Evolutionary conservation across 2,329 filamentous ascomycete species (phyloP), one percentile per base, ranked within the genome.

Genomic region (Colletotrichum viniferum): DNA sequence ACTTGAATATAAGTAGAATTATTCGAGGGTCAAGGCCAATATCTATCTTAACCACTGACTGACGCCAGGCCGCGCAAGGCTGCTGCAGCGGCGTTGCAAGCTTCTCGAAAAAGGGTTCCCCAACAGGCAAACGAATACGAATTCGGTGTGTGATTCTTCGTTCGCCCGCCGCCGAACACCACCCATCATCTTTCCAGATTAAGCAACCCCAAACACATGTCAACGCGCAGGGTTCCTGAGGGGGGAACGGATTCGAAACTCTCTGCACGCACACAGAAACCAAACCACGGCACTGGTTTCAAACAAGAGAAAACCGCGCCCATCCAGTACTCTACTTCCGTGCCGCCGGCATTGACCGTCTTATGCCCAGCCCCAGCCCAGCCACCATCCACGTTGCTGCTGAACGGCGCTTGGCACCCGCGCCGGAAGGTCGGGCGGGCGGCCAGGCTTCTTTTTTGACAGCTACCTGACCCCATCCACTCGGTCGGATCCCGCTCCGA

Each of bases 101-200:
- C 61, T 24, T 32, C 61, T 63, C 30, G 36, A 61, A 43, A 36
- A 12, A 61, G 24, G 28, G 8, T 18, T 48, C 43, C n/a, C 26
- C 36, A 34, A 38, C 16, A 43, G 28, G 21, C 52, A 14, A 65
- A 72, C 73, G 69, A 75, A 75, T 68, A 75, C 73, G 73, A 73
- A 73, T 21, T 68, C 73, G 69, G 30, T 24, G 38, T 36, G 38
- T 36, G 24, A 34, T 66, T 24, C n/a, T 48, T 48, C 43, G 67
- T 38, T 62, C 55, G 21, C 58, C 56, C 36, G 62, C 36, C n/a
- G 24, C n/a, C 62, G 26, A 71, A 43, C 60, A 58, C 55, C 38
- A 68, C 18, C 62, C 21, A 9, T 48, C 63, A 26, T 12, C 69
- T 68, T 34, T 12, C 73, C 32, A 36, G 3, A 62, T 67, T 26